Evolutionary conservation across 306 rosid genomes (phyloP).

Genomic region (Pyrus pyrifolia): DNA sequence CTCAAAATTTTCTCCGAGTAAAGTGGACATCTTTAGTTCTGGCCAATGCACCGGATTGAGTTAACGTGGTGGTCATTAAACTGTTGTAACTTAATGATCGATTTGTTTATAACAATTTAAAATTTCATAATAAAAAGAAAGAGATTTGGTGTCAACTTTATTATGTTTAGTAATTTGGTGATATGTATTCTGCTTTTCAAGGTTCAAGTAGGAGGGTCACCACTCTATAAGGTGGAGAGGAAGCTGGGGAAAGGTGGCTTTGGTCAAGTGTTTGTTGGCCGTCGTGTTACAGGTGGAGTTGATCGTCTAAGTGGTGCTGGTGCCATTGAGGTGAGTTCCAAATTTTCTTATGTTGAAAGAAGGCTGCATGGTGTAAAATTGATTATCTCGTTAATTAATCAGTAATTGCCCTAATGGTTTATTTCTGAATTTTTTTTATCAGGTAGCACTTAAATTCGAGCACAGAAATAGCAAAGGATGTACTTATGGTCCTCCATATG

Average conservation of each 20-base stretch:
- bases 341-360: neutral
- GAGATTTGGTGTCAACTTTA: neutral
- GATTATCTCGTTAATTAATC: neutral
- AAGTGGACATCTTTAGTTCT: neutral
- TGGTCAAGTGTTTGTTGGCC: constrained; percentile 93
- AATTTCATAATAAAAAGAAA: neutral
- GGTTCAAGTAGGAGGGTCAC: constrained; percentile 96
- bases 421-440: constrained; percentile 20
- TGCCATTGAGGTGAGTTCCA: constrained; percentile 58
- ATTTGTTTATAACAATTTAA: neutral
- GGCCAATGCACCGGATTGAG: neutral
- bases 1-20: neutral
- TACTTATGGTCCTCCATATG: constrained; percentile 87
- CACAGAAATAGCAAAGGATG: constrained; percentile 97
- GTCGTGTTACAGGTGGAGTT: constrained; percentile 68
- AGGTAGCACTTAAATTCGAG: constrained; percentile 96
- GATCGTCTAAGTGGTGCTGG: constrained; percentile 64
- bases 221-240: constrained; percentile 67
- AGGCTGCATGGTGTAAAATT: neutral
- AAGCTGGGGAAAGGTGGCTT: constrained; percentile 91
- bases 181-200: neutral
- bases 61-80: neutral
- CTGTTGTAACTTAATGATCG: neutral
- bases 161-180: neutral
- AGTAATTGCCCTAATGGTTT: neutral